Conservation (phyloP, 1,284 basidiomycete species). For the Malassezia sp. region DNA sequence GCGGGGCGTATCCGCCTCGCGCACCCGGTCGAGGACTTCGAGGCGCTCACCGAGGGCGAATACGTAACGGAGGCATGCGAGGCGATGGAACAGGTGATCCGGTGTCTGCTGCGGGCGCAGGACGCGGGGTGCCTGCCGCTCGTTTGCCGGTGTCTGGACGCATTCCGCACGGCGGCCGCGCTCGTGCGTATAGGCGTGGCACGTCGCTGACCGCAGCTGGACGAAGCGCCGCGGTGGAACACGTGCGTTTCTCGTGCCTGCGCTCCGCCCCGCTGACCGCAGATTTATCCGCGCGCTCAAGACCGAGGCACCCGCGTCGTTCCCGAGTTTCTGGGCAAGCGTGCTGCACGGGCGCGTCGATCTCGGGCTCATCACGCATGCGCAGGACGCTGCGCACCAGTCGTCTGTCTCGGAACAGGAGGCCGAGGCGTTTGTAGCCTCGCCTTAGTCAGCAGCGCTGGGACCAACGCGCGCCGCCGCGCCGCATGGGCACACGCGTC, state of each 20-base stretch:
- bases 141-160: conserved; percentile 1
- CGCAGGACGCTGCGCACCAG: conserved; percentile 7
- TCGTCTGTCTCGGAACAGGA: background rate
- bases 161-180: conserved; percentile 1
- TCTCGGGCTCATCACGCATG: conserved; percentile 9
- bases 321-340: background rate
- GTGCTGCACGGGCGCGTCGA: conserved; percentile 1
- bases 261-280: background rate
- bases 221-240: conserved; percentile 11
- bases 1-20: conserved; percentile 10
- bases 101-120: conserved; percentile 13
- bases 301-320: background rate
- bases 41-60: conserved; percentile 17
- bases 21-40: conserved; percentile 19
- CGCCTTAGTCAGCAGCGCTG: background rate
- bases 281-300: conserved; percentile 4
- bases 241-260: too few relatives aligned
- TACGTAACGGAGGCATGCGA: conserved; percentile 22
- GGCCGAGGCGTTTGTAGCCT: background rate
- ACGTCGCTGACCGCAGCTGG: too few relatives aligned
- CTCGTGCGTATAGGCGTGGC: too few relatives aligned
- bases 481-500: too few relatives aligned
- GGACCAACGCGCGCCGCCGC: too few relatives aligned
- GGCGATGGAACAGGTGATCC: conserved; percentile 21
- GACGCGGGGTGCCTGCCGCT: conserved; percentile 10